phyloP scores from a whole-genome alignment of 306 rosid genomes.

The Gynostemma pentaphyllum region DNA sequence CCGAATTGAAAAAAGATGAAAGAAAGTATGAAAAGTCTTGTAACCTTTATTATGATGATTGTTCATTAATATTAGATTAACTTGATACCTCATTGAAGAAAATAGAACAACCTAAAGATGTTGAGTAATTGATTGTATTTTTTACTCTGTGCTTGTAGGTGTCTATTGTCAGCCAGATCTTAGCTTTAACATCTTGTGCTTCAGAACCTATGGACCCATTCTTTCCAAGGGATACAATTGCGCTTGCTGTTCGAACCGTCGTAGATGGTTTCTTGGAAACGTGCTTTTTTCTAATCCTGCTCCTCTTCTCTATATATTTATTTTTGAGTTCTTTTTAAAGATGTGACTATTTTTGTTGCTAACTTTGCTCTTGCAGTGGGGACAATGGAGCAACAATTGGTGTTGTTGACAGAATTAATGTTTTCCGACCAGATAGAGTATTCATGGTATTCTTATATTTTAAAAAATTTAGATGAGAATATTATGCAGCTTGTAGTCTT shows the following conservation, averaged over 20 bases:
- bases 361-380: constrained; percentile 40
- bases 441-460: constrained; percentile 46
- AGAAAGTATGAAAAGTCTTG: background rate
- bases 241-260: constrained; percentile 48
- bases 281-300: constrained; percentile 28
- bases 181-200: constrained; percentile 63
- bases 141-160: constrained; percentile 38
- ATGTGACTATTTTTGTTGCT: constrained; percentile 10
- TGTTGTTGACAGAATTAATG: constrained; percentile 68
- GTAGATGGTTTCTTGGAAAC: constrained; percentile 84
- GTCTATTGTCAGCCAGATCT: constrained; percentile 63
- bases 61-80: background rate
- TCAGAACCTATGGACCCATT: constrained; percentile 58
- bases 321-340: constrained; percentile 9
- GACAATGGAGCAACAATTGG: constrained; percentile 30
- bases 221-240: constrained; percentile 48
- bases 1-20: background rate
- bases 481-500: background rate
- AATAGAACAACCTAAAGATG: background rate
- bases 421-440: constrained; percentile 83
- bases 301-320: background rate
- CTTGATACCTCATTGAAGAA: background rate
- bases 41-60: background rate
- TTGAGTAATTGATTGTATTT: background rate
- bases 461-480: background rate